Conservation (phyloP, 805 yeast genomes). For the Pichia manshurica region DNA sequence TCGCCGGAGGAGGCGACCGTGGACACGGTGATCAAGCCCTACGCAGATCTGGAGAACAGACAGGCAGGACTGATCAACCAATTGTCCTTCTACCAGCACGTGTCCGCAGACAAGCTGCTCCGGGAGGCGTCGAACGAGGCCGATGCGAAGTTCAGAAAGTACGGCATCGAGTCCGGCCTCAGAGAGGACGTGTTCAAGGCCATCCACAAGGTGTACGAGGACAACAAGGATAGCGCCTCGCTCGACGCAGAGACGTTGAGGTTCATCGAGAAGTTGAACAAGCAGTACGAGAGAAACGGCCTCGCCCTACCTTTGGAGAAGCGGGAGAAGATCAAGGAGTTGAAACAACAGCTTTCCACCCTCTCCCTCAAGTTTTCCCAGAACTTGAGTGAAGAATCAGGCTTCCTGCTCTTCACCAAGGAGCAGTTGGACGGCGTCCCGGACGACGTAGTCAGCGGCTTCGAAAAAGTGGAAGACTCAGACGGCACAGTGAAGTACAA, state of each 20-base stretch:
- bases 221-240: slow-evolving; percentile 26
- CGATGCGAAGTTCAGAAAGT: slow-evolving; percentile 50
- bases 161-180: slow-evolving; percentile 55
- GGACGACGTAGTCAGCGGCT: slow-evolving; percentile 51
- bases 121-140: slow-evolving; percentile 68
- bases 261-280: slow-evolving; percentile 50
- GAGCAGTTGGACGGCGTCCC: slow-evolving; percentile 76
- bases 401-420: slow-evolving; percentile 49
- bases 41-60: slow-evolving; percentile 46
- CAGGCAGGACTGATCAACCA: slow-evolving; percentile 42
- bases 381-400: slow-evolving; percentile 68
- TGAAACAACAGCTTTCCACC: slow-evolving; percentile 51
- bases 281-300: slow-evolving; percentile 62
- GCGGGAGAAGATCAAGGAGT: slow-evolving; percentile 49
- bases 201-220: slow-evolving; percentile 47
- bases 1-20: slow-evolving; percentile 43
- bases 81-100: slow-evolving; percentile 66
- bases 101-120: slow-evolving; percentile 55
- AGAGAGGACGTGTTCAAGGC: slow-evolving; percentile 63
- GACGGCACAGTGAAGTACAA: slow-evolving; percentile 42
- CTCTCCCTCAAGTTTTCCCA: slow-evolving; percentile 53
- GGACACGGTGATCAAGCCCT: slow-evolving; percentile 50
- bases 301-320: slow-evolving; percentile 51
- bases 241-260: slow-evolving; percentile 52
- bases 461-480: slow-evolving; percentile 36